Evolutionary conservation across 495 filamentous ascomycete species (phyloP).

Genomic region (Aspergillus heteromorphus): DNA sequence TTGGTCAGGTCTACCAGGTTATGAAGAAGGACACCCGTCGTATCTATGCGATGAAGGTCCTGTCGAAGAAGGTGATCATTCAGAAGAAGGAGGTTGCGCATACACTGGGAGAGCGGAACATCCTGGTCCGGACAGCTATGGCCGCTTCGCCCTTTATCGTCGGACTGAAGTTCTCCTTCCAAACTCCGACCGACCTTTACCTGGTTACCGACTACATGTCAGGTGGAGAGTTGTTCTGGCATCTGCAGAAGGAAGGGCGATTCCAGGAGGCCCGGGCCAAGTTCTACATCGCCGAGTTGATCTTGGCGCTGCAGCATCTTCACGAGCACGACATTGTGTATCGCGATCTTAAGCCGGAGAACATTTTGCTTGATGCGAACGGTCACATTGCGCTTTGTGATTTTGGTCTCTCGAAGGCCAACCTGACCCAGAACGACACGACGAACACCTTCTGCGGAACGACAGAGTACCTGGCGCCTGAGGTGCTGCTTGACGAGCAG

Average conservation of each 20-base stretch:
- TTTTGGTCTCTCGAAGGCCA: conserved; percentile 94
- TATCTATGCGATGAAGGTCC: conserved; percentile 98
- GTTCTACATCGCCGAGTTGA: conserved; percentile 98
- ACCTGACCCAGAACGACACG: conserved; percentile 89
- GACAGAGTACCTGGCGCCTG: conserved; percentile 93
- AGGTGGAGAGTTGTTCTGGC: conserved; percentile 96
- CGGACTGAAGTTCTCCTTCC: conserved; percentile 97
- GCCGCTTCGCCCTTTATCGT: conserved; percentile 97
- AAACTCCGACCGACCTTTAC: conserved; percentile 93
- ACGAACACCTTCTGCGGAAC: conserved; percentile 99
- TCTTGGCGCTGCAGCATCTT: conserved; percentile 89
- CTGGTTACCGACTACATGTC: conserved; percentile 99
- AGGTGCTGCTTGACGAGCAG: conserved; percentile 89
- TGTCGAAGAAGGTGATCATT: conserved; percentile 99
- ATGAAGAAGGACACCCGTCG: conserved; percentile 93
- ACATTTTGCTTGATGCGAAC: conserved; percentile 78
- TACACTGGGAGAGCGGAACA: conserved; percentile 94
- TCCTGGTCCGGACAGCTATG: conserved; percentile 91
- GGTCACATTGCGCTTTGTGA: conserved; percentile 83
- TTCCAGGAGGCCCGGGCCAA: conserved; percentile 94
- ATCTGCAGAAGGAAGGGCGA: conserved; percentile 93
- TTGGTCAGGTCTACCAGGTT: conserved; percentile 99
- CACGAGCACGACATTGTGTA: conserved; percentile 98
- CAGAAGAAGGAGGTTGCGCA: conserved; percentile 99
- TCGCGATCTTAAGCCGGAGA: conserved; percentile 83